Evolutionary conservation across 2,329 filamentous ascomycete species (phyloP).

Genomic region (Hypoxylon sp.): DNA sequence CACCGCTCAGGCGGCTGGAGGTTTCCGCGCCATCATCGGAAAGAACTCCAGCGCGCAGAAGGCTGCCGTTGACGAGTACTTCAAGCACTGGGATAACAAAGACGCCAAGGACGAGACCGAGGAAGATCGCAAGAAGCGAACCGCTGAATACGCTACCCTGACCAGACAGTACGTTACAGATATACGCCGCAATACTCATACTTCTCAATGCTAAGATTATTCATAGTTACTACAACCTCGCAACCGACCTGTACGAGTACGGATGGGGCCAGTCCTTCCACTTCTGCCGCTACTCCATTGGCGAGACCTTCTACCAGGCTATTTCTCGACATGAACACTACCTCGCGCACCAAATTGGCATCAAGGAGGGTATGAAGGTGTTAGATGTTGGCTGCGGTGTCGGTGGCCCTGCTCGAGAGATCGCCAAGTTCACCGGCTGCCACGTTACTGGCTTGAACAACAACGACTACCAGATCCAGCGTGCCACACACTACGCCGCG

Average conservation of each 20-base stretch:
- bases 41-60: conserved; percentile 85
- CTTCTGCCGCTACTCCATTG: conserved; percentile 92
- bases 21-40: conserved; percentile 85
- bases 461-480: conserved; percentile 99
- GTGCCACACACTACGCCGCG: conserved; percentile 86
- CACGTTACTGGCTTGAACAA: conserved; percentile 96
- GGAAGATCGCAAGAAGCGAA: conserved; percentile 80
- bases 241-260: conserved; percentile 97
- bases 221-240: conserved; percentile 91
- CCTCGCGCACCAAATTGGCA: conserved; percentile 88
- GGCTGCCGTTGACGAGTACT: conserved; percentile 90
- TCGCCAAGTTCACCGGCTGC: conserved; percentile 92
- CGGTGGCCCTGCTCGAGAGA: conserved; percentile 94
- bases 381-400: conserved; percentile 98
- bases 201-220: conserved; percentile 14
- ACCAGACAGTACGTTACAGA: conserved; percentile 39
- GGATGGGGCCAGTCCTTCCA: conserved; percentile 98
- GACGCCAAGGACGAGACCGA: conserved; percentile 83
- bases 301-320: conserved; percentile 90
- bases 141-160: conserved; percentile 38
- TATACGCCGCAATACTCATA: neutral
- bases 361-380: conserved; percentile 89
- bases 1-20: conserved; percentile 78
- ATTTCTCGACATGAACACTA: conserved; percentile 99
- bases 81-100: conserved; percentile 97